These are phyloP conservation scores for Aspergillus floridensis DNA, from an alignment of 2,329 filamentous ascomycete genomes.

Conservation along the genomic window DNA sequence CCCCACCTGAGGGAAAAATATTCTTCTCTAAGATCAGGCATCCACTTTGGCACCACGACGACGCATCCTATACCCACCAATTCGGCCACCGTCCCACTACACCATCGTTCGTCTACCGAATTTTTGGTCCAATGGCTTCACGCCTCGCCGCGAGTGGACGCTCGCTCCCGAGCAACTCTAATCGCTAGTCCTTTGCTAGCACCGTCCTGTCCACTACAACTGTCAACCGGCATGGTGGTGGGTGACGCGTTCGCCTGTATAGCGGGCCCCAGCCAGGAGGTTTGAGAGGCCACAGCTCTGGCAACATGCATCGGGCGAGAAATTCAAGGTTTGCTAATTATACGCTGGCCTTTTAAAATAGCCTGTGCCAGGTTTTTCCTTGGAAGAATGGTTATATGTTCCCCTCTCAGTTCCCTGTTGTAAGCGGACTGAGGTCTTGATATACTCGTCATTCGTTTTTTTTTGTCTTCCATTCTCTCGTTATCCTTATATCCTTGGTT, in stretches of 20 bases:
- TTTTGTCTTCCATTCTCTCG: conserved; percentile 2
- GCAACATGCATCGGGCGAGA: neutral
- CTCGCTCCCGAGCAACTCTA: neutral
- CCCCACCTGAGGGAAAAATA: neutral
- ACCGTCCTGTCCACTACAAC: neutral
- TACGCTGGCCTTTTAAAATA: neutral
- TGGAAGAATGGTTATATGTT: neutral
- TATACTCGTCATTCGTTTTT: conserved; percentile 6
- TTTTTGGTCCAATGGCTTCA: neutral
- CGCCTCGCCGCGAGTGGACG: neutral
- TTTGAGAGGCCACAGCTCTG: neutral
- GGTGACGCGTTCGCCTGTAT: conserved; percentile 13
- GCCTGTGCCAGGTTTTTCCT: neutral
- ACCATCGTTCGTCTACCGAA: neutral
- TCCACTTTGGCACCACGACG: conserved; percentile 6
- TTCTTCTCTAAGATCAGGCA: conserved; percentile 12
- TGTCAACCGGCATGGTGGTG: neutral
- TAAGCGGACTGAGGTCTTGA: neutral
- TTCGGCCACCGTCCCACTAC: neutral
- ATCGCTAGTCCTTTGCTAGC: neutral
- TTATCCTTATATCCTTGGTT: neutral
- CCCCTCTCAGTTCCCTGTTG: neutral
- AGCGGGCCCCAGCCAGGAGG: conserved; percentile 4
- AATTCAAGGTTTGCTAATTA: neutral
- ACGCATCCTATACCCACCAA: neutral